Evolutionary conservation across 2,329 filamentous ascomycete species (phyloP).

Genomic region (Colletotrichum cordylinicola): DNA sequence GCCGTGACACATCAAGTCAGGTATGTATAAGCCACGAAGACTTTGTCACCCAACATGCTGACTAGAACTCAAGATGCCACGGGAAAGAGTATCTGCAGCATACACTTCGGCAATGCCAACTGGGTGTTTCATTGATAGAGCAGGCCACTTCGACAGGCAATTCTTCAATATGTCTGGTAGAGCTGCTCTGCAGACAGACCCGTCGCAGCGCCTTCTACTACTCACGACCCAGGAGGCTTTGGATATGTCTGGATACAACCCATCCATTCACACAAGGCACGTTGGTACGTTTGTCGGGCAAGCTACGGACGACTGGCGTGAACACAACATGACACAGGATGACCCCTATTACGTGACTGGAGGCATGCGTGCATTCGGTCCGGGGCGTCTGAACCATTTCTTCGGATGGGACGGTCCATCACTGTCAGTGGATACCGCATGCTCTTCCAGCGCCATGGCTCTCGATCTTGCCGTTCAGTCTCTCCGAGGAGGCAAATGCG

Average conservation of each 20-base stretch:
- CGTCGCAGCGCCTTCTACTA: neutral
- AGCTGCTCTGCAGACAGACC: neutral
- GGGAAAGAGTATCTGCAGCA: neutral
- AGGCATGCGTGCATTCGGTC: constrained; percentile 34
- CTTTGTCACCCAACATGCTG: neutral
- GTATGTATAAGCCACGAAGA: neutral
- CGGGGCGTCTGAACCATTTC: constrained; percentile 38
- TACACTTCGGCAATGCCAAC: neutral
- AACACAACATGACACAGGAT: constrained; percentile 41
- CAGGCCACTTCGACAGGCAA: neutral
- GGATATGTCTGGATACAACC: neutral
- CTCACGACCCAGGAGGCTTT: neutral
- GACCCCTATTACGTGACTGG: constrained; percentile 44
- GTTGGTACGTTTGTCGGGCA: neutral
- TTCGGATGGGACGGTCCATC: constrained; percentile 45
- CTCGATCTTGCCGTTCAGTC: neutral
- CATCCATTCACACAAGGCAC: neutral
- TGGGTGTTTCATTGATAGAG: neutral
- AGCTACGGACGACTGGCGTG: constrained; percentile 13
- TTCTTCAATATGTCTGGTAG: neutral
- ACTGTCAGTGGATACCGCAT: constrained; percentile 43
- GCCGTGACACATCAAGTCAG: neutral
- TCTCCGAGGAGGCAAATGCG: neutral
- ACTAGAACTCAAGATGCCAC: neutral
- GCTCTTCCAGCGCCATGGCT: constrained; percentile 38